These are phyloP conservation scores for Botrytis elliptica DNA, from an alignment of 2,329 filamentous ascomycete genomes.

Conservation along the genomic window DNA sequence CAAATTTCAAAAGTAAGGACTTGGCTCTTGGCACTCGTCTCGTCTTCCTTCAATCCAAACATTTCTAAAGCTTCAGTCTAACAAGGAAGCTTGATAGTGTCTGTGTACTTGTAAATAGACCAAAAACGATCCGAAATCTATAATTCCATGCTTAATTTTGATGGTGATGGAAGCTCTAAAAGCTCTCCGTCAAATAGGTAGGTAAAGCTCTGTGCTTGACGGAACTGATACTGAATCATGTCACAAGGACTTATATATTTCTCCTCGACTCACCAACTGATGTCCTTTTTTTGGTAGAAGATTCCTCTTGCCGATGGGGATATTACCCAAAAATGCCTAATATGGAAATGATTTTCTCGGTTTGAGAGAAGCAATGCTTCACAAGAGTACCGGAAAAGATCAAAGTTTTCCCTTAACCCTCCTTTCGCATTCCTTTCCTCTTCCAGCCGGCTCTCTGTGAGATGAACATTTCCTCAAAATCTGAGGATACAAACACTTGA, in stretches of 20 bases:
- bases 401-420: background rate
- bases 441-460: background rate
- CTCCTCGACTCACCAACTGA: background rate
- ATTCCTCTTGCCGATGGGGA: background rate
- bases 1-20: background rate
- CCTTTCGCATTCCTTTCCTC: background rate
- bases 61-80: background rate
- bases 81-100: background rate
- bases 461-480: background rate
- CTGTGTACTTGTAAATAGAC: background rate
- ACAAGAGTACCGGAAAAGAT: background rate
- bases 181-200: background rate
- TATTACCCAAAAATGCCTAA: background rate
- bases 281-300: background rate
- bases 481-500: background rate
- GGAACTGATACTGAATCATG: background rate
- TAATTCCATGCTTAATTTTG: background rate
- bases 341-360: background rate
- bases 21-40: conserved; percentile 14
- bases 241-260: background rate
- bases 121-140: background rate
- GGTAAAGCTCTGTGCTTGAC: background rate
- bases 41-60: background rate
- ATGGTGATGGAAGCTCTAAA: background rate
- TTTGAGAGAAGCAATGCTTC: background rate